phyloP scores from a whole-genome alignment of 2,329 filamentous ascomycete species.

The Penicillium sp. region DNA sequence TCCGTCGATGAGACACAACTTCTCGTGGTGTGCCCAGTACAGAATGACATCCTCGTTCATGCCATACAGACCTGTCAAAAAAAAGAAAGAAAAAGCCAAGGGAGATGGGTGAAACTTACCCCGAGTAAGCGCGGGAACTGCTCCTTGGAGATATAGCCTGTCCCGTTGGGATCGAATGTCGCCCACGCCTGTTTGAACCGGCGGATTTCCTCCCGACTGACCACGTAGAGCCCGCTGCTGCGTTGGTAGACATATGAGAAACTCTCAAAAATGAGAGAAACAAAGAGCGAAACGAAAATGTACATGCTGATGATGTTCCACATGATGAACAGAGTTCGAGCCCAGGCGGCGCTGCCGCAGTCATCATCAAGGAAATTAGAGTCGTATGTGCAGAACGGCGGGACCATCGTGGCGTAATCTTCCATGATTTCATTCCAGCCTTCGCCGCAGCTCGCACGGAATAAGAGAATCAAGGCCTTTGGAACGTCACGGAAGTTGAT shows the following conservation, averaged over 20 bases:
- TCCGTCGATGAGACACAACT: constrained; percentile 77
- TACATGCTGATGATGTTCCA: constrained; percentile 99
- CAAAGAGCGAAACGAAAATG: constrained; percentile 96
- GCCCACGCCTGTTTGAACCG: constrained; percentile 99
- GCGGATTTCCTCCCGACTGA: constrained; percentile 88
- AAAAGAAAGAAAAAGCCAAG: too few species aligned
- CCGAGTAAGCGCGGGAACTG: constrained; percentile 81
- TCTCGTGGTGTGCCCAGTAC: constrained; percentile 93
- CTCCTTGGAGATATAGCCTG: constrained; percentile 84
- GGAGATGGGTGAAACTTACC: constrained; percentile 41
- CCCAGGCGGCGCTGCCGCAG: constrained; percentile 87
- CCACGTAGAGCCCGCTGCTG: constrained; percentile 82
- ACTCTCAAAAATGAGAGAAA: constrained; percentile 97
- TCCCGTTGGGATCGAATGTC: constrained; percentile 84
- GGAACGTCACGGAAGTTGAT: constrained; percentile 91
- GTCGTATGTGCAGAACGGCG: constrained; percentile 72
- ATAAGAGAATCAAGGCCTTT: constrained; percentile 86
- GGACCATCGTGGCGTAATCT: constrained; percentile 75
- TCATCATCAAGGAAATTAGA: constrained; percentile 76
- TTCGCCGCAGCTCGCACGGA: constrained; percentile 87
- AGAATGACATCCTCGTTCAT: constrained; percentile 73
- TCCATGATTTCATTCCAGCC: constrained; percentile 98
- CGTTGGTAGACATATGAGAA: constrained; percentile 99
- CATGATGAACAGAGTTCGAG: constrained; percentile 78
- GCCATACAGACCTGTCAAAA: constrained; percentile 73